These are phyloP conservation scores for Ceratocystis colombiana DNA, from an alignment of 2,329 filamentous ascomycete genomes.

Conservation along the genomic window DNA sequence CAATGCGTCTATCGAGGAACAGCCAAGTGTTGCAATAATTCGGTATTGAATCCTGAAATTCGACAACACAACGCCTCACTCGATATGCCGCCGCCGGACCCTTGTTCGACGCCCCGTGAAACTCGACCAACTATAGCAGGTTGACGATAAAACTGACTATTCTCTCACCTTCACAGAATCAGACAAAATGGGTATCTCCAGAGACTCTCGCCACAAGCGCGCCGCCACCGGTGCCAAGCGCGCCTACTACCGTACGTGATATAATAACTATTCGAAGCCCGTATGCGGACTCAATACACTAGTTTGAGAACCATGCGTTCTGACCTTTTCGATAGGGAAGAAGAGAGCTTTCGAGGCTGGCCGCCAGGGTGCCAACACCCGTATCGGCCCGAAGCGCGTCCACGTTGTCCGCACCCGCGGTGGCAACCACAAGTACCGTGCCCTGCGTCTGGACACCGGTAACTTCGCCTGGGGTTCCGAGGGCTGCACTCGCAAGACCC, in stretches of 20 bases:
- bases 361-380: constrained; percentile 98
- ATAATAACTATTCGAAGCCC: constrained; percentile 52
- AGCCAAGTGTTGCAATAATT: background rate
- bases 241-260: constrained; percentile 72
- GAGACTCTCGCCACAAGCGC: constrained; percentile 99
- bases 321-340: constrained; percentile 73
- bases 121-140: background rate
- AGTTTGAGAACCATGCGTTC: constrained; percentile 52
- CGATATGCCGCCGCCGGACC: background rate
- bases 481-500: constrained; percentile 96
- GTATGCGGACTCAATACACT: constrained; percentile 40
- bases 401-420: constrained; percentile 94
- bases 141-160: constrained; percentile 24
- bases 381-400: constrained; percentile 94
- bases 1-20: background rate
- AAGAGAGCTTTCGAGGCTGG: constrained; percentile 99
- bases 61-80: background rate
- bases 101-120: background rate
- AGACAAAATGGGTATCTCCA: constrained; percentile 98
- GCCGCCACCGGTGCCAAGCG: constrained; percentile 98
- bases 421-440: constrained; percentile 99
- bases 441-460: constrained; percentile 92
- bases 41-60: background rate
- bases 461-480: constrained; percentile 99
- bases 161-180: constrained; percentile 42